phyloP scores from a whole-genome alignment of 371 early-diverging fungal species.

The Rhizopus microsporus region DNA sequence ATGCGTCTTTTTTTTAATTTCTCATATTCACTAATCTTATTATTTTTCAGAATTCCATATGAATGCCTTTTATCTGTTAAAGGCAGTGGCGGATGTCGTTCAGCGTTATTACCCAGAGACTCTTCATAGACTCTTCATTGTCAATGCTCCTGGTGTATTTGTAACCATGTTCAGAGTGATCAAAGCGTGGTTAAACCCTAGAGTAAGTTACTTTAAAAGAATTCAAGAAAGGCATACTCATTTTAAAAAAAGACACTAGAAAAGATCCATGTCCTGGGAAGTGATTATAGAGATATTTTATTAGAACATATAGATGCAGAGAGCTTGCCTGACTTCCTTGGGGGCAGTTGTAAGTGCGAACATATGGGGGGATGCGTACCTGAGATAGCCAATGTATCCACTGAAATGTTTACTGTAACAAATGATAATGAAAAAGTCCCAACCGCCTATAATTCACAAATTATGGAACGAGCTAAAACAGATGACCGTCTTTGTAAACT shows the following conservation, averaged over 20 bases:
- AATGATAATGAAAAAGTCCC: slow-evolving; percentile 26
- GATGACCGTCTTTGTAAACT: slow-evolving; percentile 3
- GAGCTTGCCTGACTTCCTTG: slow-evolving; percentile 72
- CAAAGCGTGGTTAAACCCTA: slow-evolving; percentile 76
- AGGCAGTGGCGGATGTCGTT: slow-evolving; percentile 69
- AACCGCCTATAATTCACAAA: slow-evolving; percentile 29
- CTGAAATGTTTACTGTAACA: slow-evolving; percentile 17
- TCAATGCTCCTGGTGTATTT: slow-evolving; percentile 81
- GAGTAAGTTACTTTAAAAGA: slow-evolving; percentile 25
- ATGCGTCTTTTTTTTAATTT: not conserved
- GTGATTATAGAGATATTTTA: slow-evolving; percentile 57
- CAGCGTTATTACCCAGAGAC: slow-evolving; percentile 84
- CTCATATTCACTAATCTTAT: not conserved
- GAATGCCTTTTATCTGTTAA: slow-evolving; percentile 70
- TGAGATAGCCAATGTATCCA: slow-evolving; percentile 21
- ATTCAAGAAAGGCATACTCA: not conserved
- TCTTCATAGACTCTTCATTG: slow-evolving; percentile 71
- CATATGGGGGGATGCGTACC: slow-evolving; percentile 78
- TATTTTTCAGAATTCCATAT: slow-evolving; percentile 62
- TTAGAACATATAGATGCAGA: slow-evolving; percentile 70
- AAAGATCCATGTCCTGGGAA: slow-evolving; percentile 74
- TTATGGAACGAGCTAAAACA: slow-evolving; percentile 25
- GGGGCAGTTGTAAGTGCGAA: slow-evolving; percentile 74
- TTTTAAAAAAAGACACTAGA: slow-evolving; percentile 50
- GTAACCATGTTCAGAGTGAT: slow-evolving; percentile 75